Evolutionary conservation across 208 protist species (phyloP), one percentile per base, ranked within the genome.

Genomic region (Angomonas deanei): DNA sequence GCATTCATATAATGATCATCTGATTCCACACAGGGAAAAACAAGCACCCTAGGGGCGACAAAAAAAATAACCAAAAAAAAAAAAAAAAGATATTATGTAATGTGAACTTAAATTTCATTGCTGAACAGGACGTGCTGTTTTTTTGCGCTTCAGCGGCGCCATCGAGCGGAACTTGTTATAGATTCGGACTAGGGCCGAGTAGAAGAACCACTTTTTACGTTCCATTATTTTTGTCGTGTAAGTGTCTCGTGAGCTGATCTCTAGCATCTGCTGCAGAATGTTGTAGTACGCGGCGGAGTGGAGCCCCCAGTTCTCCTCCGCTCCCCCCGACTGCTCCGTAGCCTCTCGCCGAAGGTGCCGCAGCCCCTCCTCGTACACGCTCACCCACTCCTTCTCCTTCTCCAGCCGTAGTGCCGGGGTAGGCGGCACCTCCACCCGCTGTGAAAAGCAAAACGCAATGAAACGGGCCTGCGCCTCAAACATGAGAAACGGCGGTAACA

Each of bases 111-210:
- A 50, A 96, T 71, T 21, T 80, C 76, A 68, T 96, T 96, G 54
- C 86, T 96, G 73, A 96, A 96, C 3, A 96, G 78, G 13, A 96
- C 28, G 53, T 96, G 89, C 50, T 96, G 89, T 54, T 87, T 42
- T 58, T n/a, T 91, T 93, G 30, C 89, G 76, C 63, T 93, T 91
- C 15, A 96, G 78, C n/a, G 89, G 89, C 0, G 89, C 89, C 77
- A 85, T 54, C 10, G 85, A 82, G 42, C 89, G 78, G 32, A 79
- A 31, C 61, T 88, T 91, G 70, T 96, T 84, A 39, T 88, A 78
- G 26, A 92, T 30, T 10, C 84, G 76, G 21, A 96, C 74, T 13
- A 79, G 26, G n/a, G 66, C 75, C 31, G 84, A 86, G 17, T 58
- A 2, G 21, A 91, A 62, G 47, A 92, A 36, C 86, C 89, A 96